phyloP scores from a whole-genome alignment of 2,329 filamentous ascomycete genomes.

The Aspergillus nomiae region DNA sequence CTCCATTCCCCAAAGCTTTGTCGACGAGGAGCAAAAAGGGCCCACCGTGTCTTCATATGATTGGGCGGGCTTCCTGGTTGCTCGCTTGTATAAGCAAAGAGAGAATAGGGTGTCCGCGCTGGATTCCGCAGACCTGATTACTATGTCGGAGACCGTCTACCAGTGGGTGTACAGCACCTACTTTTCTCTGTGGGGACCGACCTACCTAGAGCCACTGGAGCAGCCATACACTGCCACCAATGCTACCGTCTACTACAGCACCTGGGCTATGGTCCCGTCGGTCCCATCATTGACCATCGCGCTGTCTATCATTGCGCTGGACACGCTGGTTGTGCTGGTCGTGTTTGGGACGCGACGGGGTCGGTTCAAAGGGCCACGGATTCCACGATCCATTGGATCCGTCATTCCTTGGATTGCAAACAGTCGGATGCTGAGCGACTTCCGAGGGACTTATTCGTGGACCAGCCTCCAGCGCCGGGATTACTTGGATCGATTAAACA shows the following conservation, averaged over 20 bases:
- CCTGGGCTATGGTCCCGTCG: constrained; percentile 35
- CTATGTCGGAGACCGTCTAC: constrained; percentile 32
- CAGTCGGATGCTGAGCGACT: constrained; percentile 35
- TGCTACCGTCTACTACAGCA: constrained; percentile 30
- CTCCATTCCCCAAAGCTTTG: constrained; percentile 35
- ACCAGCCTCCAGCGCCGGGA: constrained; percentile 28
- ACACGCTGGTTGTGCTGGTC: constrained; percentile 34
- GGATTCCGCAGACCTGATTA: constrained; percentile 22
- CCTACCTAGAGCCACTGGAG: constrained; percentile 31
- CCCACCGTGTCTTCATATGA: constrained; percentile 35
- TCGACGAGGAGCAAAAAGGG: constrained; percentile 26
- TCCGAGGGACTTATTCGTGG: constrained; percentile 33
- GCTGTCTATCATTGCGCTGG: constrained; percentile 32
- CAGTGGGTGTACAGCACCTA: constrained; percentile 40
- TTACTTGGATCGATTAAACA: constrained; percentile 29
- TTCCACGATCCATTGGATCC: constrained; percentile 37
- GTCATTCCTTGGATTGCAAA: constrained; percentile 38
- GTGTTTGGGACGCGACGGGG: constrained; percentile 37
- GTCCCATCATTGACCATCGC: constrained; percentile 31
- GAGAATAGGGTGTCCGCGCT: constrained; percentile 27
- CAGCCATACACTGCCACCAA: constrained; percentile 24
- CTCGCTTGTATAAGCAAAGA: constrained; percentile 33
- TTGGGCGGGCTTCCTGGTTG: constrained; percentile 38
- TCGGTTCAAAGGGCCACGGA: constrained; percentile 34
- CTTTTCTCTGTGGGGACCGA: constrained; percentile 36